Conservation (phyloP, 352 stramenopile genomes). For the Pythium oligandrum region DNA sequence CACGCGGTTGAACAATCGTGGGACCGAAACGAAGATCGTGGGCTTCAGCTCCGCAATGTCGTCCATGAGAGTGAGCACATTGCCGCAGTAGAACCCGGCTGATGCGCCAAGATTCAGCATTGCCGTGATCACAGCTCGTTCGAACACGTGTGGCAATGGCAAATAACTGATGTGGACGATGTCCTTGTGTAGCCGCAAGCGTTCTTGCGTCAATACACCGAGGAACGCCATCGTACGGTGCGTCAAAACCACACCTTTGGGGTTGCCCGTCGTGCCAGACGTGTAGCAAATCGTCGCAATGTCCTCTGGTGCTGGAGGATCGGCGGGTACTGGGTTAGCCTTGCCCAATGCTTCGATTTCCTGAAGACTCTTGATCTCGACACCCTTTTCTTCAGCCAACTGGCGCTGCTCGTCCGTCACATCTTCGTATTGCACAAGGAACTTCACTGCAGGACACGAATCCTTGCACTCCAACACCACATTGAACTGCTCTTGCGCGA, state of each 20-base stretch:
- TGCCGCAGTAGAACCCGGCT: conserved; percentile 71
- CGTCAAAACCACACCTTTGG: conserved; percentile 92
- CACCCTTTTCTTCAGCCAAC: conserved; percentile 11
- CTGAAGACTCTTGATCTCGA: conserved; percentile 27
- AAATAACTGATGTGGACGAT: conserved; percentile 95
- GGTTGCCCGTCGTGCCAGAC: conserved; percentile 90
- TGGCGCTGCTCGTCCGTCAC: conserved; percentile 25
- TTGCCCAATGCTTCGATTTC: conserved; percentile 24
- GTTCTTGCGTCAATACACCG: conserved; percentile 11
- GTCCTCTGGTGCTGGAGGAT: conserved; percentile 45
- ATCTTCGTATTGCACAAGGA: conserved; percentile 30
- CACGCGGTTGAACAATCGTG: no score
- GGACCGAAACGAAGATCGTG: no score
- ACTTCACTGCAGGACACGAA: conserved; percentile 28
- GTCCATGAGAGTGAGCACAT: conserved; percentile 89
- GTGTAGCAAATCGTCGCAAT: conserved; percentile 92
- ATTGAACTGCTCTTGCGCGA: conserved; percentile 32
- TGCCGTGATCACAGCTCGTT: conserved; percentile 82
- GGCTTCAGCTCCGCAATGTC: conserved; percentile 88
- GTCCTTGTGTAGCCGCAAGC: conserved; percentile 18
- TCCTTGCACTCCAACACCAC: conserved; percentile 31
- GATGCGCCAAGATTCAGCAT: conserved; percentile 80
- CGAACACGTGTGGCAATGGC: conserved; percentile 95
- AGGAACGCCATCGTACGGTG: conserved; percentile 59
- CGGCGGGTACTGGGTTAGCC: conserved; percentile 20